phyloP scores from a whole-genome alignment of 2,329 filamentous ascomycete species.

The Cladosporium sphaerospermum region DNA sequence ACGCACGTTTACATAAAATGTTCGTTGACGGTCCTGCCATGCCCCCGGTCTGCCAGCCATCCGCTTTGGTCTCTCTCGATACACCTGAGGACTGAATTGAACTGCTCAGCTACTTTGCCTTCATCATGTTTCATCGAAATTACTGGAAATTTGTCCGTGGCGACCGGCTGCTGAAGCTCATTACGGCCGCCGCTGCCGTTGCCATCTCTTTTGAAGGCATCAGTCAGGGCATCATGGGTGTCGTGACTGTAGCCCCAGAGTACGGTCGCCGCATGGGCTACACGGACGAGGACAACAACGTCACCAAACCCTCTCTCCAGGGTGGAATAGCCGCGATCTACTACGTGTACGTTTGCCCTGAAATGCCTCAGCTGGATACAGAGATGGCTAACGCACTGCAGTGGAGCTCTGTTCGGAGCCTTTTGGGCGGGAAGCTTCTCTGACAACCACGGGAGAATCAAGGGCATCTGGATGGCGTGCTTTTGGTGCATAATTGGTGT shows the following conservation, averaged over 20 bases:
- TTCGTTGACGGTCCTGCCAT: background rate
- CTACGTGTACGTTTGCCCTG: constrained; percentile 8
- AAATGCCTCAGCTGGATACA: background rate
- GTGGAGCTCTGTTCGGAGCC: constrained; percentile 17
- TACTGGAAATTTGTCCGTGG: constrained; percentile 4
- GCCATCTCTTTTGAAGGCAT: constrained; percentile 25
- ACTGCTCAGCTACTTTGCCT: background rate
- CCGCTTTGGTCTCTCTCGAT: background rate
- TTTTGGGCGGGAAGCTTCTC: constrained; percentile 9
- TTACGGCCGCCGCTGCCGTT: constrained; percentile 12
- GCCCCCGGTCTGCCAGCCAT: background rate
- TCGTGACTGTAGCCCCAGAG: constrained; percentile 24
- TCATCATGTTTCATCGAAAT: constrained; percentile 1
- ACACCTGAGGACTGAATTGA: background rate
- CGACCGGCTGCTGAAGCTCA: constrained; percentile 10
- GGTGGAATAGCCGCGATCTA: constrained; percentile 13
- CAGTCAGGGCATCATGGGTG: constrained; percentile 29
- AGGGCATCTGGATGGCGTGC: constrained; percentile 21
- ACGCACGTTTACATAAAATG: constrained; percentile 1
- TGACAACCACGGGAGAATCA: constrained; percentile 21
- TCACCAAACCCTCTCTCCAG: constrained; percentile 13
- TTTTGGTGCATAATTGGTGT: constrained; percentile 18
- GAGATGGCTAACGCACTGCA: constrained; percentile 1
- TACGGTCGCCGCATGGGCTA: constrained; percentile 20
- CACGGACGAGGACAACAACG: constrained; percentile 17